Evolutionary conservation across 805 yeast genomes (phyloP), one percentile per base, ranked within the genome.

Genomic region (Candida endomychidarum): DNA sequence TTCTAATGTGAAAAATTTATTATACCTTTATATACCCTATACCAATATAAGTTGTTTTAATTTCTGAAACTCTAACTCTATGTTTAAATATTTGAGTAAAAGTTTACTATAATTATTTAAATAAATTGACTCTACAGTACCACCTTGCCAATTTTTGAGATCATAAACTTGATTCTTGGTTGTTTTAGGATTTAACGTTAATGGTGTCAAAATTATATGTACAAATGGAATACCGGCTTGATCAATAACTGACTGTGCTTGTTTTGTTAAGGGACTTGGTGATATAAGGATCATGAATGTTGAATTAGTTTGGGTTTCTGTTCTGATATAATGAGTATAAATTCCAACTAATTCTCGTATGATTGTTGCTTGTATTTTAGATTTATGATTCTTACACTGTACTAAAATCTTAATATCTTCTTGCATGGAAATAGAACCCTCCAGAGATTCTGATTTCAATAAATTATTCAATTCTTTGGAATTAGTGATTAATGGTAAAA

Each of bases 331-430:
- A 45, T 52, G 65, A 36, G 61, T 52, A 49, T 73, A 73, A 2
- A 77, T 73, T 1, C 84, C 85, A 6, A 70, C 66, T 22, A 78
- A 51, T 49, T 80, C 84, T 31, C 85, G 63, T 1, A 80, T 57
- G 33, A 67, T 54, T 26, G 63, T 57, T 10, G 83, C 76, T 40
- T 65, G 67, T 23, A 78, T 63, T 38, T 70, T 66, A 3, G 58
- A 55, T 19, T 57, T 56, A 49, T 70, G 66, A 51, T 77, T 71
- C 46, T 79, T 78, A 53, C 84, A 79, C 51, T 80, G 84, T 4
- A 77, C 78, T 42, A 75, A 60, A 2, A 76, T 56, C 34, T 60
- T 60, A 5, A 74, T 63, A 31, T 65, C 67, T 11, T 55, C 41
- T 14, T 41, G 38, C 18, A 65, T 46, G 6, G 63, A 61, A 6